Conservation (phyloP, 768 basidiomycete genomes). For the Leccinum truebloodii region DNA sequence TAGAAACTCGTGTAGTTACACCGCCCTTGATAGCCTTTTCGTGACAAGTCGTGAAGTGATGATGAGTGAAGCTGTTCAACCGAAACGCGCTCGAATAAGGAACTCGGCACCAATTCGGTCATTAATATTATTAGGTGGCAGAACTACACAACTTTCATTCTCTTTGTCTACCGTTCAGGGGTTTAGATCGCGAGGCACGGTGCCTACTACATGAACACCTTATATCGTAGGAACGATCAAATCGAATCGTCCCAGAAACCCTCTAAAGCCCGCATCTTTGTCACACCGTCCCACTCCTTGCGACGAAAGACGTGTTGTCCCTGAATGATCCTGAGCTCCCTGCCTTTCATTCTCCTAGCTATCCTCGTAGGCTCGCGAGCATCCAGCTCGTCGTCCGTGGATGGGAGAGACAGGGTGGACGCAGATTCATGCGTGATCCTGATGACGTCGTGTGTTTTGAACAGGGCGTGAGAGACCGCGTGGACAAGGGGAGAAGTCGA, state of each 20-base stretch:
- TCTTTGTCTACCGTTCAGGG: no score
- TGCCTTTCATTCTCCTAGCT: conserved; percentile 73
- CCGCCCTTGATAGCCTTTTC: no score
- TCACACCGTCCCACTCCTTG: conserved; percentile 35
- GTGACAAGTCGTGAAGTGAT: no score
- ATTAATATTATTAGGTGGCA: no score
- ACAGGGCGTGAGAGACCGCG: conserved; percentile 68
- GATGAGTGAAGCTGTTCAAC: no score
- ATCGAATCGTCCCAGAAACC: conserved; percentile 33
- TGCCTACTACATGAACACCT: no score
- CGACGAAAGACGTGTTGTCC: conserved; percentile 68
- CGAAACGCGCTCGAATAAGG: no score
- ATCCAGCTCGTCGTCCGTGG: conserved; percentile 82
- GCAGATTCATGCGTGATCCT: conserved; percentile 59
- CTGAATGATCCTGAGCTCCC: conserved; percentile 85
- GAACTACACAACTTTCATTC: no score
- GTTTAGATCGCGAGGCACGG: neutral
- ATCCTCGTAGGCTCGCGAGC: conserved; percentile 58
- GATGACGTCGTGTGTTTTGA: conserved; percentile 75
- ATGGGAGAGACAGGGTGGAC: conserved; percentile 46
- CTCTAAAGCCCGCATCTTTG: conserved; percentile 34
- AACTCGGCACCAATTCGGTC: no score
- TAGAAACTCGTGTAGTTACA: no score
- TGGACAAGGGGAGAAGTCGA: conserved; percentile 16
- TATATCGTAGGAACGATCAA: neutral